Evolutionary conservation across 495 filamentous ascomycete species (phyloP), one percentile per base, ranked within the genome.

Genomic region (Penicillium verhagenii): DNA sequence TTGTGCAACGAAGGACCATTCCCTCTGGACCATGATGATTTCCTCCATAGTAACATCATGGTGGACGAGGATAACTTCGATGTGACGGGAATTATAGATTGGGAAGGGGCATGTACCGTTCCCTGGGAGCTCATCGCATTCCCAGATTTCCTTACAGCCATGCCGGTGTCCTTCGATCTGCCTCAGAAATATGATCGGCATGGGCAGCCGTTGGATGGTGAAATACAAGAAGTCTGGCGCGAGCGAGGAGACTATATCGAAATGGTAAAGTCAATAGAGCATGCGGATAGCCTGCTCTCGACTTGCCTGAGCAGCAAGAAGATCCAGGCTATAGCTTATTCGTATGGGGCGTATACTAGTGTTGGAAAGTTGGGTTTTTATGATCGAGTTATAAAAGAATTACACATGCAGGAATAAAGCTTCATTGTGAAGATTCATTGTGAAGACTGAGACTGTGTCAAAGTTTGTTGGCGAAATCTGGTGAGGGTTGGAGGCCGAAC

Each of bases 1-100:
- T 35, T 35, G n/a, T 35, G 31, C 31, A 35, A 6, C 31, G 31
- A 35, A 35, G 58, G 53, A 1, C 53, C 58, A 37, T 56, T 60
- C 38, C 54, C 59, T 18, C 31, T 57, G 21, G 46, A 44, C 11
- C 68, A 74, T 54, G 47, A 50, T 37, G 66, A 72, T 42, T 66
- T 72, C 40, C 45, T 60, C 26, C 59, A 69, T 37, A 74, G 62
- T 54, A 72, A 72, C 43, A 67, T 74, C 46, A 62, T 74, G 14
- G 60, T 70, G 9, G 58, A 71, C 52, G 46, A 66, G n/a, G n/a
- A 35, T 2, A 35, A 14, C 31, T 35, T 64, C 50, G 37, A 58
- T 3, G 56, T 68, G 13, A 56, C 68, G 3, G 68, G 65, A 26
- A 49, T 70, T 3, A 69, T 71, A 23, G 68, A 74, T 52, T 74